Evolutionary conservation across 257 asterid species (phyloP).

Genomic region (Henckelia pumila): DNA sequence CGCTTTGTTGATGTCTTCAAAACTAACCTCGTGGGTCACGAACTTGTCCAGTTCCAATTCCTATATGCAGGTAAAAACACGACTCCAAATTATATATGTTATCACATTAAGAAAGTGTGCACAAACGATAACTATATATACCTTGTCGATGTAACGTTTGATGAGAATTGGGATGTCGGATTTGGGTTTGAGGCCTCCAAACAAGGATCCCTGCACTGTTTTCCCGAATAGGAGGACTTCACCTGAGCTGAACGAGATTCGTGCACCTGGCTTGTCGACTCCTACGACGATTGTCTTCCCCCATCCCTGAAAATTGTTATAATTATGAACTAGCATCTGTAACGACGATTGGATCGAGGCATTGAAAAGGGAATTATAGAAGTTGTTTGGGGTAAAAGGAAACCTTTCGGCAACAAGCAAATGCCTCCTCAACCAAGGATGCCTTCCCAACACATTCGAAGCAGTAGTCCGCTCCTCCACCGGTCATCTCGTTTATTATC

Average conservation of each 20-base stretch:
- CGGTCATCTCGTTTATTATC: slow-evolving; percentile 72
- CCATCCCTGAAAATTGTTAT: slow-evolving; percentile 76
- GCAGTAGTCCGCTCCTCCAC: slow-evolving; percentile 90
- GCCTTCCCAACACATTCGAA: slow-evolving; percentile 84
- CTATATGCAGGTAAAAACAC: slow-evolving; percentile 30
- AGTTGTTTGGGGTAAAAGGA: background rate
- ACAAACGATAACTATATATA: slow-evolving; percentile 15
- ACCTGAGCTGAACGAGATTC: slow-evolving; percentile 37
- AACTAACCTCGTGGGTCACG: slow-evolving; percentile 75
- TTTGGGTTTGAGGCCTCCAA: slow-evolving; percentile 81
- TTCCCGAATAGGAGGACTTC: slow-evolving; percentile 50
- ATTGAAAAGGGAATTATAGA: background rate
- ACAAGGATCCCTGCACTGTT: slow-evolving; percentile 50
- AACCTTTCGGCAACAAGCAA: slow-evolving; percentile 73
- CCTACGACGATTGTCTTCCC: slow-evolving; percentile 85
- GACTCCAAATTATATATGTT: too few species aligned
- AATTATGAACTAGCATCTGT: background rate
- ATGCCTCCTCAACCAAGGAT: slow-evolving; percentile 72
- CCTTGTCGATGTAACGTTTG: slow-evolving; percentile 61
- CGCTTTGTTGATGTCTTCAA: slow-evolving; percentile 69
- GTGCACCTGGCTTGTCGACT: slow-evolving; percentile 53
- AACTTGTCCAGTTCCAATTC: slow-evolving; percentile 69
- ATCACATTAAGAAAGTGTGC: too few species aligned
- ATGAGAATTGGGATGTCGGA: slow-evolving; percentile 64
- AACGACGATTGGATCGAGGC: background rate